Conservation (phyloP, 129 eudicot species). For the Lactuca saligna region DNA sequence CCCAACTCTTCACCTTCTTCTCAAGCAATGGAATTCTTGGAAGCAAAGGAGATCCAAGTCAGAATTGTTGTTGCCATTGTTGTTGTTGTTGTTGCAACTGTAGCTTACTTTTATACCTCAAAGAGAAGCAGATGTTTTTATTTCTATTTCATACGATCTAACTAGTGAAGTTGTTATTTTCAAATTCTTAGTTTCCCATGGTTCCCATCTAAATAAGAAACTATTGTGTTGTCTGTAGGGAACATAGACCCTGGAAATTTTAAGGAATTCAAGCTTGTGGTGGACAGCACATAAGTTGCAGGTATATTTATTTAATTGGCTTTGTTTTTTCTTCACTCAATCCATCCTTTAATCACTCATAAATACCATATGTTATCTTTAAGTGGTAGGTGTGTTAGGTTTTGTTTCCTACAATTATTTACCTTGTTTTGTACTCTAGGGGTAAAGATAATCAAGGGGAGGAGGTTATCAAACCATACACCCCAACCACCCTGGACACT, state of each 20-base stretch:
- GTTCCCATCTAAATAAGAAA: not conserved
- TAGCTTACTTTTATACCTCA: slow-evolving; percentile 56
- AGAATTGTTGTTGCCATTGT: slow-evolving; percentile 70
- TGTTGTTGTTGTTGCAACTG: slow-evolving; percentile 75
- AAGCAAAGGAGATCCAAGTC: slow-evolving; percentile 60
- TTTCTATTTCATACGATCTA: not conserved
- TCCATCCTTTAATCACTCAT: too few species aligned
- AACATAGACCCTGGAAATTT: slow-evolving; percentile 67
- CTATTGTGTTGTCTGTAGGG: slow-evolving; percentile 19
- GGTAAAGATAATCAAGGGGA: slow-evolving; percentile 96
- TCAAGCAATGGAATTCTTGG: slow-evolving; percentile 60
- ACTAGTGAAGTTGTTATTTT: not conserved
- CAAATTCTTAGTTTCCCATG: slow-evolving; percentile 3
- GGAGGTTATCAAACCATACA: slow-evolving; percentile 88
- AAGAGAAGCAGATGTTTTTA: slow-evolving; percentile 71
- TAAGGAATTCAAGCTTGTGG: slow-evolving; percentile 86
- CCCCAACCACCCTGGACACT: slow-evolving; percentile 91
- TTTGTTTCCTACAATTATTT: slow-evolving; percentile 10
- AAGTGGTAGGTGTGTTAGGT: not conserved
- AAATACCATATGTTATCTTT: not conserved
- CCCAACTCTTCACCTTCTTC: slow-evolving; percentile 5
- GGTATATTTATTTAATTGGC: slow-evolving; percentile 30
- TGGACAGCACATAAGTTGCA: slow-evolving; percentile 98
- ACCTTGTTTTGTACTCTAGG: slow-evolving; percentile 35
- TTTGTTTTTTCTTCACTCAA: not conserved